Evolutionary conservation across 768 basidiomycete species (phyloP).

Genomic region (Tylopilus vinaceipallidus): DNA sequence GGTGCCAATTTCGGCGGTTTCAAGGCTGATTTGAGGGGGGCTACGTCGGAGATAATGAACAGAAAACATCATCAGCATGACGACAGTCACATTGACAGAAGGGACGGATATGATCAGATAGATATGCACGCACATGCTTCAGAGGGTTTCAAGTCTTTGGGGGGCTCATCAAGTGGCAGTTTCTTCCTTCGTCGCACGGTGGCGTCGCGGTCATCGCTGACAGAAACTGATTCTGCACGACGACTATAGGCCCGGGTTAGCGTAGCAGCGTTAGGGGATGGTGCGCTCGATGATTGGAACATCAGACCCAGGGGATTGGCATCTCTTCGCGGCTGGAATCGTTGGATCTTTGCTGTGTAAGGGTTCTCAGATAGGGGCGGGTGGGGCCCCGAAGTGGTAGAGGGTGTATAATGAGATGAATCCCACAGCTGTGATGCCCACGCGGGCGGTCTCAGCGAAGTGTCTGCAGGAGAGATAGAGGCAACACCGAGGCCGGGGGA

Average conservation of each 20-base stretch:
- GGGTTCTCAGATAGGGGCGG: constrained; percentile 44
- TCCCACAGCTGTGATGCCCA: constrained; percentile 74
- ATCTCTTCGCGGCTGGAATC: constrained; percentile 40
- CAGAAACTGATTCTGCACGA: constrained; percentile 62
- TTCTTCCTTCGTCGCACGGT: constrained; percentile 67
- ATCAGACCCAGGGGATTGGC: constrained; percentile 46
- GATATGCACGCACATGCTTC: constrained; percentile 46
- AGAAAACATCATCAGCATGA: constrained; percentile 27
- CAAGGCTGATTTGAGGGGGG: constrained; percentile 70
- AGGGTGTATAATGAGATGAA: constrained; percentile 42
- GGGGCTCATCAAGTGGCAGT: constrained; percentile 28
- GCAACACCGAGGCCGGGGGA: constrained; percentile 43
- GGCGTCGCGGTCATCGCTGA: constrained; percentile 64
- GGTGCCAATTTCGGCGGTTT: constrained; percentile 90
- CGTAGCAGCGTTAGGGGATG: constrained; percentile 48
- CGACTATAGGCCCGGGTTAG: constrained; percentile 62
- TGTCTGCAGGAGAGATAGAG: constrained; percentile 63
- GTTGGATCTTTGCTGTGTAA: constrained; percentile 40
- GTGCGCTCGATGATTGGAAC: constrained; percentile 74
- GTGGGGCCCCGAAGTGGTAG: constrained; percentile 45
- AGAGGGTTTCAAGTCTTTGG: constrained; percentile 40
- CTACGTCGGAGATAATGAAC: constrained; percentile 40
- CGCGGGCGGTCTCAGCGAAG: constrained; percentile 53
- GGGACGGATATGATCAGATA: constrained; percentile 29
- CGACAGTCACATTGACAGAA: constrained; percentile 22